Conservation (phyloP, 345 rosid species). For the Acer campestre region DNA sequence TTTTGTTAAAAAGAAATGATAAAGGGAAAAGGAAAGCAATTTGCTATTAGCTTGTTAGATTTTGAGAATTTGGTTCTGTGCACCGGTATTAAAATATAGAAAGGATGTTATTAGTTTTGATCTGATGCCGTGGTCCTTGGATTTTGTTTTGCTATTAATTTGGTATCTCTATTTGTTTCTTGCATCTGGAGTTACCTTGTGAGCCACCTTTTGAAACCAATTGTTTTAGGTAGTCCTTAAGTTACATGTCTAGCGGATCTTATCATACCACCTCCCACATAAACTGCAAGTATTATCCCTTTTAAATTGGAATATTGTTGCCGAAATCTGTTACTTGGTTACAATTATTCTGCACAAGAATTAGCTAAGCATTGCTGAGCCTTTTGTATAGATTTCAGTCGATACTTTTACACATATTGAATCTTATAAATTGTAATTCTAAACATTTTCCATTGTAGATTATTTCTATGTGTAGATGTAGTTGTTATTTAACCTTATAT, state of each 20-base stretch:
- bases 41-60: neutral
- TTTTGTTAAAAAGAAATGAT: neutral
- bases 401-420: no score
- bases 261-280: neutral
- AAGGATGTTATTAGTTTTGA: no score
- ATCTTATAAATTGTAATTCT: neutral
- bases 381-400: no score
- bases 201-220: neutral
- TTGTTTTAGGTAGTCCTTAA: neutral
- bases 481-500: neutral
- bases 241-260: neutral
- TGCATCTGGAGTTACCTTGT: neutral
- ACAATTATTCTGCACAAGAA: neutral
- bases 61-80: neutral
- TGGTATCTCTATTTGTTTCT: neutral
- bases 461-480: neutral
- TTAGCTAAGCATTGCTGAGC: neutral
- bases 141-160: neutral
- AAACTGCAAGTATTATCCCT: neutral
- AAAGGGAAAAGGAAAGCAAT: neutral
- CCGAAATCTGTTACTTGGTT: neutral
- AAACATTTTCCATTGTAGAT: neutral
- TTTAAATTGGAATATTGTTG: neutral
- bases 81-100: no score
- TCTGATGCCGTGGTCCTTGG: neutral